Percentiles rank a stretch among this genome's conserved stretches.
phyloP scores from a whole-genome alignment of 208 protist genomes.

The Acanthamoeba triangularis region DNA sequence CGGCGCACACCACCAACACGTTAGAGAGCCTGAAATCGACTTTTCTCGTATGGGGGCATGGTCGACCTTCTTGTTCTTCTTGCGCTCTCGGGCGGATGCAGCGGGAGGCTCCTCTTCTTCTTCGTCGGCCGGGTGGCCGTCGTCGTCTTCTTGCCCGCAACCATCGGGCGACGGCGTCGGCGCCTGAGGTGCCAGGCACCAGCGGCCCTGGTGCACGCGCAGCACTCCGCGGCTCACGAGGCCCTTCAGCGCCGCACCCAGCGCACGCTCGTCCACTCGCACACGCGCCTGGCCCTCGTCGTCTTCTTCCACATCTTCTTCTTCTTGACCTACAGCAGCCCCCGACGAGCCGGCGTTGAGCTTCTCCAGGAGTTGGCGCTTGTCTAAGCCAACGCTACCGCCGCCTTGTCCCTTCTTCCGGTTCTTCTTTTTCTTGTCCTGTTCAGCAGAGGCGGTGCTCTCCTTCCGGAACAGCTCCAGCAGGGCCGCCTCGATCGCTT shows the following conservation, averaged over 20 bases:
- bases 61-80: conserved; percentile 10
- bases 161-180: neutral
- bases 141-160: neutral
- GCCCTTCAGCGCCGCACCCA: neutral
- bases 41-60: neutral
- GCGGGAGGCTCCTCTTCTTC: neutral
- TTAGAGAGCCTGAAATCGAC: neutral
- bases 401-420: too few species aligned
- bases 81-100: neutral
- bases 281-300: neutral
- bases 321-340: neutral
- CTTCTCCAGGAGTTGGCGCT: neutral
- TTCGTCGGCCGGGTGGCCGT: neutral
- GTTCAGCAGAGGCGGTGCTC: too few species aligned
- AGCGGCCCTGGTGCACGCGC: conserved; percentile 25
- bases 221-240: conserved; percentile 7
- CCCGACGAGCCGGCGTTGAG: neutral
- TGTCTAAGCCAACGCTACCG: neutral
- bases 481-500: neutral
- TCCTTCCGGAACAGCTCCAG: neutral
- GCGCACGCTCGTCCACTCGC: neutral
- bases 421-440: neutral
- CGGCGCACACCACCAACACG: neutral
- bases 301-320: neutral
- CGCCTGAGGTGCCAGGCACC: neutral